Evolutionary conservation across 2,329 filamentous ascomycete species (phyloP), one percentile per base, ranked within the genome.

Genomic region (Claviceps citrina): DNA sequence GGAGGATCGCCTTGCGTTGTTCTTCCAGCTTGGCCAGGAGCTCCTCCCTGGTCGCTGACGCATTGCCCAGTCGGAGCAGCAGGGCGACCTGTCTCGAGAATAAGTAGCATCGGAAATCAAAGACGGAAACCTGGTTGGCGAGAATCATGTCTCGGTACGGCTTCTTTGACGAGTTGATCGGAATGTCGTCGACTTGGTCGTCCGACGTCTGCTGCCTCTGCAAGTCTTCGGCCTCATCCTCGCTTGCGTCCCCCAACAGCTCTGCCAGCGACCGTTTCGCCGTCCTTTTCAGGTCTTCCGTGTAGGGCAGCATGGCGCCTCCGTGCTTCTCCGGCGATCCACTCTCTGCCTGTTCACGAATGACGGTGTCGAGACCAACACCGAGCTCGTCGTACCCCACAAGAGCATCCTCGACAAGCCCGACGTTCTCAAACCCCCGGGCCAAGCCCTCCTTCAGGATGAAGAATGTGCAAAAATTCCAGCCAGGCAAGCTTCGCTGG

Each of bases 381-480:
- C 83, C 83, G 8, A 98, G 74, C 62, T 98, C 89, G 57, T 96
- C 91, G 51, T 98, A 98, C 12, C 86, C 85, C 4, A 91, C 83
- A 30, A 98, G 64, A 3, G 91, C 89, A 67, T 98, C 91, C 54
- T 98, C 91, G 7, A 95, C 84, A 8, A 98, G 67, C 1, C 93
- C 93, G 3, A 96, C 87, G 54, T 84, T 96, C 58, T 98, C 93
- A 49, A 98, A 94, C 0, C 89, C 93, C 48, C 84, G 74, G 1
- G 91, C 89, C 27, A 98, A 65, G 0, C 91, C 91, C 58, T 98
- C 91, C 54, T 98, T 98, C 7, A 98, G 69, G 13, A 98, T 87
- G 57, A 98, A 98, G 57, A 98, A 98, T 0, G 91, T 98, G 60
- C 91, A 96, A 56, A 98, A 98, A 54, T 98, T 98, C 91, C 91